Conservation (phyloP, 2,329 filamentous ascomycete species). For the Aspergillus calidoustus region DNA sequence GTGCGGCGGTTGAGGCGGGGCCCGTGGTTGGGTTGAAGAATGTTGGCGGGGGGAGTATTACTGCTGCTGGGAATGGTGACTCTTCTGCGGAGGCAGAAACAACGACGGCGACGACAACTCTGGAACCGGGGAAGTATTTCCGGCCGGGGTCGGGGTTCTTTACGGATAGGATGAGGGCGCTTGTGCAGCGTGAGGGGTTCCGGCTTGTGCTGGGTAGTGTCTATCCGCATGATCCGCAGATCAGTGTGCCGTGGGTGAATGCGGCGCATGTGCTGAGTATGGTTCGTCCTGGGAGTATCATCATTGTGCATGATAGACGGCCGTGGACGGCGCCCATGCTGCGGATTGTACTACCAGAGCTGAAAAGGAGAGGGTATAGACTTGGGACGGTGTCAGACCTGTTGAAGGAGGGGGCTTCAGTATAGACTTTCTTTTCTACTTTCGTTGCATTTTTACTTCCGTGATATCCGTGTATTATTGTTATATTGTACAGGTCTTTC, state of each 20-base stretch:
- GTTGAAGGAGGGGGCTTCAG: conserved; percentile 46
- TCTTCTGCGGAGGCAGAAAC: background rate
- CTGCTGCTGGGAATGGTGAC: background rate
- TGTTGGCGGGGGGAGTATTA: background rate
- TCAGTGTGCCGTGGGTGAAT: conserved; percentile 71
- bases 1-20: background rate
- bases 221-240: conserved; percentile 91
- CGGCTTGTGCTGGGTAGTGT: conserved; percentile 78
- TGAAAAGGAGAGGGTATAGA: conserved; percentile 70
- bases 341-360: conserved; percentile 70
- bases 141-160: conserved; percentile 86
- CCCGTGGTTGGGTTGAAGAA: background rate
- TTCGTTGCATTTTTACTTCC: background rate
- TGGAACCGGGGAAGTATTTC: conserved; percentile 63
- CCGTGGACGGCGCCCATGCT: conserved; percentile 85
- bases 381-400: conserved; percentile 74
- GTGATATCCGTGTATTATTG: conserved; percentile 7
- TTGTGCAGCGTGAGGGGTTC: conserved; percentile 67
- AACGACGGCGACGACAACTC: background rate
- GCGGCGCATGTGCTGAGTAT: conserved; percentile 80
- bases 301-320: conserved; percentile 84
- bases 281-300: conserved; percentile 74
- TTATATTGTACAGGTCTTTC: conserved; percentile 13
- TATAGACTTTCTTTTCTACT: conserved; percentile 1
- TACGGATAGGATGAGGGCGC: conserved; percentile 67